A percentile compares a stretch with the other conserved stretches of the same genome.
Evolutionary conservation across 805 yeast species (phyloP).

Genomic region (Candida sanyiensis): DNA sequence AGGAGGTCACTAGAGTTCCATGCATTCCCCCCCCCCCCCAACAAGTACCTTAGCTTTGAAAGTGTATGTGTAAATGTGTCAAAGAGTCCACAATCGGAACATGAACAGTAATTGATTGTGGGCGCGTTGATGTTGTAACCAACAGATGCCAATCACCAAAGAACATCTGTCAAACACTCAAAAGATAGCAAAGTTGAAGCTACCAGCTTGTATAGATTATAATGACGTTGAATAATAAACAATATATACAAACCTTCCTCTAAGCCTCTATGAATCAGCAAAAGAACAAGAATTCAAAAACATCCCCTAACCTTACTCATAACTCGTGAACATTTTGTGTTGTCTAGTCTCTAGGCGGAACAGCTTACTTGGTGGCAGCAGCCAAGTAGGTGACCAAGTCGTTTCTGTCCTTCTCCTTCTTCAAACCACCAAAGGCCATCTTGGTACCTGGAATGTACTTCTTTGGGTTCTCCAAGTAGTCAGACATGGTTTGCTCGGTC

Average conservation of each 20-base stretch:
- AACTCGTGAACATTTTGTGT: not conserved
- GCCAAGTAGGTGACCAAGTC: constrained; percentile 86
- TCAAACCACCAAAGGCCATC: constrained; percentile 99
- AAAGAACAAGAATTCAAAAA: not conserved
- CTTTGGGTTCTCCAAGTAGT: constrained; percentile 99
- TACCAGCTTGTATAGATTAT: too few species aligned
- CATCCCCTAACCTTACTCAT: constrained; percentile 1
- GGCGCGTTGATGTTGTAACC: too few species aligned
- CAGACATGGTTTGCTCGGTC: constrained; percentile 83
- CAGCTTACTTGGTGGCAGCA: constrained; percentile 42
- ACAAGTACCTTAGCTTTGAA: too few species aligned
- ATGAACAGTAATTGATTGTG: too few species aligned
- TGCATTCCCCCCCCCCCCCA: too few species aligned
- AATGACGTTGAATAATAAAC: constrained; percentile 4
- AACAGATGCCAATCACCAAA: too few species aligned
- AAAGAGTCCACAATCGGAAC: too few species aligned
- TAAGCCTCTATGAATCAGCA: constrained; percentile 1
- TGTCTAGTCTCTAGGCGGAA: not conserved
- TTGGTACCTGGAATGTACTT: constrained; percentile 99
- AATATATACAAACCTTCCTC: constrained; percentile 3
- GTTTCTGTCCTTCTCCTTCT: constrained; percentile 98
- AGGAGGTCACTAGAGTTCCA: too few species aligned
- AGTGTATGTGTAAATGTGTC: too few species aligned
- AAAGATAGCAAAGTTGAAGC: too few species aligned
- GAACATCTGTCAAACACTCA: too few species aligned